Evolutionary conservation across 371 early-diverging fungal species (phyloP), one percentile per base, ranked within the genome.

Genomic region (Thermomucor indicae-seudaticae): DNA sequence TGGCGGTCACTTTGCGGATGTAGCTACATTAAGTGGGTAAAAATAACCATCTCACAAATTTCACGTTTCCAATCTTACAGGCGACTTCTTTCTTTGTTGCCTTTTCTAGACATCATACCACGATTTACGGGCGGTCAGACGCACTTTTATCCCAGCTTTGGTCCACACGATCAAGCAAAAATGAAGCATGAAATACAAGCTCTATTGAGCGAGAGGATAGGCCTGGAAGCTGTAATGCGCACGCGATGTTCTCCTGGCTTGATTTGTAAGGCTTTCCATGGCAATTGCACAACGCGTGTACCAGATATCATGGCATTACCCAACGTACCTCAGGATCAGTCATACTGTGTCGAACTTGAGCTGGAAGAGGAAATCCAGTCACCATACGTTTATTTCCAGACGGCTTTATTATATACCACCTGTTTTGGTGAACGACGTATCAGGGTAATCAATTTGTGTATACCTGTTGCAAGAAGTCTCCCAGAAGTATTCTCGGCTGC

Each of bases 401-500:
- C 97, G 2, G 99, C 99, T 1, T 67, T 99, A 31, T 72, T 99
- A 40, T 91, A 96, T 57, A 98, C 97, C 3, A 88, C 88, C 1
- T 75, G 82, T 25, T 76, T 65, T 47, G 86, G 86, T 19, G 96
- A 97, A 67, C 85, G 98, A 25, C 88, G 97, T 34, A 99, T 99
- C 58, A 85, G 99, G 44, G 95, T 99, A 1, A 64, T 96, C 35
- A 99, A 97, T 1, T 68, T 94, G 53, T 86, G 89, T 6, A 70
- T 98, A 12, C 97, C 98, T 6, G 90, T 93, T 4, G 90, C 90
- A 2, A 78, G 70, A 44, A 79, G 72, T 58, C 46, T 88, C 28
- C 74, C 75, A n/a, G 89, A 90, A 38, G 53, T 92, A 7, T 89
- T 84, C 63, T 52, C 78, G 6, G 57, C 78, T 0, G 85, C 81